phyloP scores from a whole-genome alignment of 2,329 filamentous ascomycete genomes.

The Rhinocladiella mackenziei region DNA sequence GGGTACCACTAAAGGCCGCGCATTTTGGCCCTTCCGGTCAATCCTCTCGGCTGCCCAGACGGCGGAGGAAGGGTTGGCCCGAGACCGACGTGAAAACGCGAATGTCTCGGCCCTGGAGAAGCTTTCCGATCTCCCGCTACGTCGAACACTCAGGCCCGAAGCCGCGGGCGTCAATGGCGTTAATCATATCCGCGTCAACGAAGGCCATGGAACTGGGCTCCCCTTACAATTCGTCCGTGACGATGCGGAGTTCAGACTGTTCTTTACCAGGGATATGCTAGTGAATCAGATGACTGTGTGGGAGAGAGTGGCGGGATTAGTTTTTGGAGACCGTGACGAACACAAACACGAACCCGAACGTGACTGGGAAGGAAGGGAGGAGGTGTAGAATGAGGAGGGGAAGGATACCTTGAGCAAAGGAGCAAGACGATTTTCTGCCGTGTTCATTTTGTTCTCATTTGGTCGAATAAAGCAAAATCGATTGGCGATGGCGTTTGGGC shows the following conservation, averaged over 20 bases:
- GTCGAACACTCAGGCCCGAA: neutral
- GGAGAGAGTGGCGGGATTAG: slow-evolving; percentile 41
- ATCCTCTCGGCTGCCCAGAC: neutral
- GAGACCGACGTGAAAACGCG: neutral
- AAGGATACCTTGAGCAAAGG: too few species aligned
- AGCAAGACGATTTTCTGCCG: too few species aligned
- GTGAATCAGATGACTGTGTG: slow-evolving; percentile 50
- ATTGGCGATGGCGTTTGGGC: too few species aligned
- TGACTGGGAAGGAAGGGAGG: too few species aligned
- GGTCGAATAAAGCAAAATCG: too few species aligned
- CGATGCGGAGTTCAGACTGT: slow-evolving; percentile 58
- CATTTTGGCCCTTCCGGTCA: slow-evolving; percentile 7
- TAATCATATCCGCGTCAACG: slow-evolving; percentile 43
- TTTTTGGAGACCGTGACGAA: slow-evolving; percentile 35
- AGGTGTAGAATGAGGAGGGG: neutral
- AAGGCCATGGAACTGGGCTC: slow-evolving; percentile 34
- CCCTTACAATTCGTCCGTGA: slow-evolving; percentile 59
- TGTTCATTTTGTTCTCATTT: too few species aligned
- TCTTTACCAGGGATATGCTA: slow-evolving; percentile 53
- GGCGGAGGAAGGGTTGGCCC: neutral
- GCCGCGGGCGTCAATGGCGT: slow-evolving; percentile 41
- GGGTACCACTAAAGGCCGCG: slow-evolving; percentile 9
- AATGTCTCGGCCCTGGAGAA: neutral
- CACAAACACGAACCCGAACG: neutral
- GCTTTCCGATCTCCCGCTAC: slow-evolving; percentile 5